phyloP scores from a whole-genome alignment of 148 eudicot species.

The Arbutus unedo region DNA sequence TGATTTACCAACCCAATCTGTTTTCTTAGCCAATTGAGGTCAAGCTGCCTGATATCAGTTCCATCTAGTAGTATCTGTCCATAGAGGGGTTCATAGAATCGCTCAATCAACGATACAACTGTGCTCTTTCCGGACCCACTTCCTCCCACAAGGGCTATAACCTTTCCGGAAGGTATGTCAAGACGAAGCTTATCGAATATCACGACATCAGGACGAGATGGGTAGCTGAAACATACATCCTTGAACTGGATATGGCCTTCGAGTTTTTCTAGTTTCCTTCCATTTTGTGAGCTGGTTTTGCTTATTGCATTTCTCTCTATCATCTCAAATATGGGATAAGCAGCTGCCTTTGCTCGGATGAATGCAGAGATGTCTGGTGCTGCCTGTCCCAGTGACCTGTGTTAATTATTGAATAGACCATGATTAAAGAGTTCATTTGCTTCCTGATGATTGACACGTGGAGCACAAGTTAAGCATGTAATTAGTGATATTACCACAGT shows the following conservation, averaged over 20 bases:
- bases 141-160: slow-evolving; percentile 97
- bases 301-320: slow-evolving; percentile 63
- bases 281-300: slow-evolving; percentile 45
- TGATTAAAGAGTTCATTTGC: neutral
- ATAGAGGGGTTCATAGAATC: slow-evolving; percentile 87
- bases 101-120: slow-evolving; percentile 85
- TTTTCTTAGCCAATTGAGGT: slow-evolving; percentile 79
- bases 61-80: slow-evolving; percentile 78
- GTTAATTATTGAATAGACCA: neutral
- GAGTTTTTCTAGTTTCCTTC: slow-evolving; percentile 48
- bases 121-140: slow-evolving; percentile 99
- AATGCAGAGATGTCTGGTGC: slow-evolving; percentile 95
- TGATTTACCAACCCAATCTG: slow-evolving; percentile 93
- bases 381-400: slow-evolving; percentile 94
- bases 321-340: slow-evolving; percentile 89
- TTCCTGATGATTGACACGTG: neutral
- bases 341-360: slow-evolving; percentile 78
- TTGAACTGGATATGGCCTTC: slow-evolving; percentile 86
- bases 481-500: neutral
- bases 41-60: slow-evolving; percentile 61
- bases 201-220: slow-evolving; percentile 86
- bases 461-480: neutral
- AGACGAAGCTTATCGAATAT: slow-evolving; percentile 65
- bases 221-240: slow-evolving; percentile 83
- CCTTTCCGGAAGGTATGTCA: slow-evolving; percentile 84